phyloP scores from a whole-genome alignment of 73 alveolate genomes.

The Uronychia binucleata region DNA sequence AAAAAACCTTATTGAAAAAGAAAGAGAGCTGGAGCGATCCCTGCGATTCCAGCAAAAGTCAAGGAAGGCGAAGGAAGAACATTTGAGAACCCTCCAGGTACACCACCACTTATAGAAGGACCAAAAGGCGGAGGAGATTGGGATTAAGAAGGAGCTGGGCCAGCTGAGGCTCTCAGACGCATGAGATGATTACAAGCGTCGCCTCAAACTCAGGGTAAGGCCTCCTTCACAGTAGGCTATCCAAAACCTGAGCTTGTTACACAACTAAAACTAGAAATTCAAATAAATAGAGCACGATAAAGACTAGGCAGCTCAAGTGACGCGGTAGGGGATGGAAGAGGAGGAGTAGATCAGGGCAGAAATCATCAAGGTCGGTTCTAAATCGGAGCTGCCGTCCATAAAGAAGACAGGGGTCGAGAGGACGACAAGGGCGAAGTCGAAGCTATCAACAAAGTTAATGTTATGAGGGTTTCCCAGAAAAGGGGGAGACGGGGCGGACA shows the following conservation, averaged over 20 bases:
- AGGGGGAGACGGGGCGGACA: not conserved
- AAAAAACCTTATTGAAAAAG: not conserved
- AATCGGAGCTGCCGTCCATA: no score
- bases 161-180: not conserved
- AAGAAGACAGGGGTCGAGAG: no score
- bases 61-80: no score
- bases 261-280: not conserved
- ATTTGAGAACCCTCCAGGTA: not conserved
- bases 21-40: not conserved
- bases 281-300: not conserved
- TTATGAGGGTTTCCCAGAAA: not conserved
- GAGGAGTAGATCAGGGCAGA: not conserved
- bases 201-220: not conserved
- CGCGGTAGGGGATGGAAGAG: not conserved
- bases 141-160: not conserved
- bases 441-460: not conserved
- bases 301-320: not conserved
- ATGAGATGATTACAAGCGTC: not conserved
- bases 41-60: no score
- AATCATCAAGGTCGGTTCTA: not conserved
- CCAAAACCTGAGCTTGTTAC: not conserved
- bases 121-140: not conserved
- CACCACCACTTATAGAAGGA: not conserved
- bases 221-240: not conserved
- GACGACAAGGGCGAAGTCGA: not conserved